Percentiles rank a stretch among this genome's conserved stretches.
Evolutionary conservation across 257 asterid genomes (phyloP).

Genomic region (Henckelia pumila): DNA sequence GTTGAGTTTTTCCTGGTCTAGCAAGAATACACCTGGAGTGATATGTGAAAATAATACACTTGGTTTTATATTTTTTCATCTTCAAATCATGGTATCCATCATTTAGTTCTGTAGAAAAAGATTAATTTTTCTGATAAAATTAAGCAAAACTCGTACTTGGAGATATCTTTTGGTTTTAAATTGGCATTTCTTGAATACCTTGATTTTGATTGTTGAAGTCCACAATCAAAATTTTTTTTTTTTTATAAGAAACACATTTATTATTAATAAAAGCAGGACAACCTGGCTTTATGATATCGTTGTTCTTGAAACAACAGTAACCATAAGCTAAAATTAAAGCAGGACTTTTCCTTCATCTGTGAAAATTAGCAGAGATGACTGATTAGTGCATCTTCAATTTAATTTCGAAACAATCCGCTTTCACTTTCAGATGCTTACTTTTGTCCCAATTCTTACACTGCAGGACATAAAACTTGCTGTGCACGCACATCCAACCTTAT

Average conservation of each 20-base stretch:
- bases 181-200: constrained; percentile 1
- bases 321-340: constrained; percentile 13
- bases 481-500: constrained; percentile 95
- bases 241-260: no score
- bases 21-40: constrained; percentile 15
- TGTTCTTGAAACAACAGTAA: constrained; percentile 1
- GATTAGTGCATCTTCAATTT: constrained; percentile 12
- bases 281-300: neutral
- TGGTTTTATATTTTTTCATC: no score
- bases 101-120: neutral
- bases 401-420: constrained; percentile 5
- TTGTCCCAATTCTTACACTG: constrained; percentile 30
- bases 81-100: neutral
- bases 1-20: constrained; percentile 3
- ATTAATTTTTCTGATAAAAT: no score
- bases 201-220: constrained; percentile 9
- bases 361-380: constrained; percentile 9
- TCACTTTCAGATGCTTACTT: constrained; percentile 21
- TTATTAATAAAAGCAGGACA: no score
- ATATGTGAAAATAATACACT: neutral
- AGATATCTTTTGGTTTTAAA: constrained; percentile 5
- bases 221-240: constrained; percentile 4
- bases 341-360: neutral
- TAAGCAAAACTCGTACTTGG: neutral
- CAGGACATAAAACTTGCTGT: constrained; percentile 91